Base-by-base conservation (phyloP, 2,329 filamentous ascomycete genomes). In the Diaporthe vaccinii region DNA sequence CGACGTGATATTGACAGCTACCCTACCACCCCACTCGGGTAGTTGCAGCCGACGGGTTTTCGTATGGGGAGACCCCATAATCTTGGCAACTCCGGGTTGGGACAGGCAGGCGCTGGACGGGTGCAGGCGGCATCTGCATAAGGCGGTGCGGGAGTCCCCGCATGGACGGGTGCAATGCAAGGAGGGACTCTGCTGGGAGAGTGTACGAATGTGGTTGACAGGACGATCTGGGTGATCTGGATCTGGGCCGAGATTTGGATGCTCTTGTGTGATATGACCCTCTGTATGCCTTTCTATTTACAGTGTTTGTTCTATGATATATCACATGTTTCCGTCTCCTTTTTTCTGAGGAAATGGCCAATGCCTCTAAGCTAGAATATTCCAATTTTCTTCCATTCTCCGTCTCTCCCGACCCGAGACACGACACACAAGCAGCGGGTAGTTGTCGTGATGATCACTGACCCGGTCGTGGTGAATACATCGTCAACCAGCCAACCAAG, bases 181-280 rank as follows among this genome's bases (percentile, higher is more conserved):
- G 65, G 46, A 68, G 65, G 65, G 31, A 68, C 65, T 68, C 31
- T 68, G 65, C 46, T 53, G 65, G 65, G 34, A 69, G 65, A 55
- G 46, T 55, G 46, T 8, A 7, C 46, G 34, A 34, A 12, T 36
- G 62, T 53, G 62, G 49, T 34, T 69, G 65, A 69, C 65, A 69
- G 65, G 65, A 69, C 65, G 65, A 69, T 69, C 65, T 69, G 65
- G 65, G 49, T 69, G 65, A 69, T 69, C 65, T 69, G 65, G 46
- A 69, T 41, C 65, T 55, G 65, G 65, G 34, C 65, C 49, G 65
- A 69, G 65, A 69, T 69, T 69, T 69, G 65, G 65, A 69, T 55
- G 31, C 49, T 41, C 49, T 69, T 28, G 5, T 69, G 65, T 69
- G 65, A 69, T 69, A 8, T 69, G 65, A 28, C 65, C 65, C 15